These are phyloP conservation scores for Puya raimondii DNA, from an alignment of 176 grass and related monocot species.

Conservation along the genomic window DNA sequence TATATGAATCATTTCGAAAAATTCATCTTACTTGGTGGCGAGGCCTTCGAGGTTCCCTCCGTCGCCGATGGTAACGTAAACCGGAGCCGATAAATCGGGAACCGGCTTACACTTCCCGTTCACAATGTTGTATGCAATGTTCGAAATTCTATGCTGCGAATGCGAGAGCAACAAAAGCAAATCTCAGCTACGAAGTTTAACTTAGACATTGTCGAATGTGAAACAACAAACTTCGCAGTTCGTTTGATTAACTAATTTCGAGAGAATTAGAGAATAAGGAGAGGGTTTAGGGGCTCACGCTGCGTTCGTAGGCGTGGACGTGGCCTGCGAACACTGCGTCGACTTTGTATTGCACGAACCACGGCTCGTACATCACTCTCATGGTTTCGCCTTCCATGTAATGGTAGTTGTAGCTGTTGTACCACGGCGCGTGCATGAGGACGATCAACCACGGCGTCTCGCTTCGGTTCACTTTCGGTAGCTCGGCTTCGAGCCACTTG, in stretches of 20 bases:
- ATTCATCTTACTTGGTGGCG: constrained; percentile 49
- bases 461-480: constrained; percentile 78
- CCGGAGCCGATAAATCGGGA: constrained; percentile 45
- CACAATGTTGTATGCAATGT: constrained; percentile 63
- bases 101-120: constrained; percentile 57
- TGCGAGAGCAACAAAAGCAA: background rate
- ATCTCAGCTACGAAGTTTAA: background rate
- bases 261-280: background rate
- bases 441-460: constrained; percentile 91
- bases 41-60: constrained; percentile 85
- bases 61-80: constrained; percentile 84
- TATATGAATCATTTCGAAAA: background rate
- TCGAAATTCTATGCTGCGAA: constrained; percentile 81
- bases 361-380: constrained; percentile 81
- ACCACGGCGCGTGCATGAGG: constrained; percentile 90
- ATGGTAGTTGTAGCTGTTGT: constrained; percentile 94
- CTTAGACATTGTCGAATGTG: no score
- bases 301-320: constrained; percentile 90
- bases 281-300: constrained; percentile 26
- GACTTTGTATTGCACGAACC: constrained; percentile 91
- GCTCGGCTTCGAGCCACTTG: constrained; percentile 74
- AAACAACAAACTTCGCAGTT: no score
- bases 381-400: constrained; percentile 96
- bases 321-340: constrained; percentile 78
- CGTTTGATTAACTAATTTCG: no score